These are phyloP conservation scores for Fusarium odoratissimum DNA, from an alignment of 2,329 filamentous ascomycete genomes.

Conservation along the genomic window DNA sequence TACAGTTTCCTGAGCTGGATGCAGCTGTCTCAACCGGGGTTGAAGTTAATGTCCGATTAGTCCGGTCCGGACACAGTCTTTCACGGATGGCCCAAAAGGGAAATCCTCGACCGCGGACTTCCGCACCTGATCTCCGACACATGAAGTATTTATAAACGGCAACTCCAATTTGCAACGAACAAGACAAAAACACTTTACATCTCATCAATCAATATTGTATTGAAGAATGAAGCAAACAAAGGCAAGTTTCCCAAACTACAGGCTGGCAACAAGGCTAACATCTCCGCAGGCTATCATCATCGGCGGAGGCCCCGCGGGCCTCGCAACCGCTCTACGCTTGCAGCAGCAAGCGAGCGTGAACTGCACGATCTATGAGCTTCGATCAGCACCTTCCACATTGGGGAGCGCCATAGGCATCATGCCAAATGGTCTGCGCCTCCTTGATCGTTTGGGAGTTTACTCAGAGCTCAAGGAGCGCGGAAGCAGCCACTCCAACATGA, in stretches of 20 bases:
- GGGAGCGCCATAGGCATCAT: background rate
- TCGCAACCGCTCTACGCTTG: background rate
- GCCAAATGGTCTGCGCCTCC: background rate
- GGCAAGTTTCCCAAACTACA: background rate
- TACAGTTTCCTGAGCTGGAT: background rate
- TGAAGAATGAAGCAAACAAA: background rate
- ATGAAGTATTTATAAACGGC: background rate
- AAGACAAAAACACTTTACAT: background rate
- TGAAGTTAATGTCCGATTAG: background rate
- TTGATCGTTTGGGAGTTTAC: conserved; percentile 1
- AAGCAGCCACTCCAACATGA: background rate
- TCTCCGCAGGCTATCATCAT: background rate
- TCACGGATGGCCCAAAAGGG: background rate
- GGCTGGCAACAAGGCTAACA: background rate
- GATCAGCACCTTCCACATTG: background rate
- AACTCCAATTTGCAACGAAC: background rate
- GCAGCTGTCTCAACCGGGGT: background rate
- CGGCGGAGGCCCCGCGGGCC: background rate
- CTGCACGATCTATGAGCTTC: background rate
- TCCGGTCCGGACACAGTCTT: background rate
- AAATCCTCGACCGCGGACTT: background rate
- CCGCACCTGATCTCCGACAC: background rate
- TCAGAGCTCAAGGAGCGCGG: background rate
- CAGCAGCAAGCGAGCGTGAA: background rate
- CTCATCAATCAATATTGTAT: fast-evolving